Percentiles rank a stretch among this genome's conserved stretches.
These are phyloP conservation scores for Uronychia setigera DNA, from an alignment of 73 alveolate genomes.

Conservation along the genomic window DNA sequence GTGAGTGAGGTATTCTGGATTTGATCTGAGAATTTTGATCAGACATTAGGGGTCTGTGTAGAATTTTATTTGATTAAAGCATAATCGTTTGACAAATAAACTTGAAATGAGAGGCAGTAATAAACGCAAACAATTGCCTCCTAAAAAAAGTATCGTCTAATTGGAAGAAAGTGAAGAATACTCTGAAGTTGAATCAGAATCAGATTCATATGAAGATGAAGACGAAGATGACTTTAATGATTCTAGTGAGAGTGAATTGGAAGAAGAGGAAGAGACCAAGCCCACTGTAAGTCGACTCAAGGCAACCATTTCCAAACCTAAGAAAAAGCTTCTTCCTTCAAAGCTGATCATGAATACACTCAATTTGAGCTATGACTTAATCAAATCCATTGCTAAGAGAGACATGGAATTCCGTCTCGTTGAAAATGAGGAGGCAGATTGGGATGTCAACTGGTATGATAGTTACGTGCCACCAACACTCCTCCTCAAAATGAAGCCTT, in stretches of 20 bases:
- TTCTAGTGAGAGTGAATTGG: neutral
- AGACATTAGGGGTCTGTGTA: too few species aligned
- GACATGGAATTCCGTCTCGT: neutral
- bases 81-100: too few species aligned
- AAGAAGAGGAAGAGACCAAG: neutral
- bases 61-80: too few species aligned
- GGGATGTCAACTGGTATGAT: slow-evolving; percentile 13
- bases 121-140: too few species aligned
- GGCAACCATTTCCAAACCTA: neutral
- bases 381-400: neutral
- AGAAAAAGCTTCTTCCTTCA: neutral
- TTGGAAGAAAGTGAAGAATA: neutral
- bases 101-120: too few species aligned
- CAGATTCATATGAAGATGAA: neutral
- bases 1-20: too few species aligned
- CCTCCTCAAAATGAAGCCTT: slow-evolving; percentile 4
- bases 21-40: too few species aligned
- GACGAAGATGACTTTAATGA: neutral
- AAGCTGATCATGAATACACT: neutral
- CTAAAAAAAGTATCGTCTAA: too few species aligned
- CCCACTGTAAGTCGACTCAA: neutral
- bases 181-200: neutral
- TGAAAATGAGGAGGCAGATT: slow-evolving; percentile 4
- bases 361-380: neutral
- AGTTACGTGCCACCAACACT: neutral